Evolutionary conservation across 1,139 yeast species (phyloP).

Genomic region (Saccharomyces hybrid): DNA sequence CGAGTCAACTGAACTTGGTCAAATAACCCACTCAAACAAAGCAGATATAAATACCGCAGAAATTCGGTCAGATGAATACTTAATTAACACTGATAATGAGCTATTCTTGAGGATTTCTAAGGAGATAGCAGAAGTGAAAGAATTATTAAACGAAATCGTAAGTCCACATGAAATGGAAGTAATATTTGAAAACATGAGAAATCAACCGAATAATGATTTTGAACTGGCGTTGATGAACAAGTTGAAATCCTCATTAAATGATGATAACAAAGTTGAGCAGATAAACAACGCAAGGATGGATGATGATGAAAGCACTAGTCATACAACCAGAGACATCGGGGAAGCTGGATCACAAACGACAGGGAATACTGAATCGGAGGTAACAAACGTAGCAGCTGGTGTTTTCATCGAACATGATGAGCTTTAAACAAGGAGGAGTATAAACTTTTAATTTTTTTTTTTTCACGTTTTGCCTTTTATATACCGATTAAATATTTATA

Average conservation of each 20-base stretch:
- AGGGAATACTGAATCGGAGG: not conserved
- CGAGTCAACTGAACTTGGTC: not conserved
- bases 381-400: not conserved
- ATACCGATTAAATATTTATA: not conserved
- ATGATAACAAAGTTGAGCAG: not conserved
- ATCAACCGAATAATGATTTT: not conserved
- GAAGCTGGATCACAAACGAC: not conserved
- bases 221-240: not conserved
- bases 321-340: not conserved
- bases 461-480: not conserved
- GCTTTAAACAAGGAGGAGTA: not conserved
- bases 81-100: not conserved
- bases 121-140: not conserved
- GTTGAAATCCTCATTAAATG: not conserved
- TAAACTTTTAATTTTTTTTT: not conserved
- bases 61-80: not conserved
- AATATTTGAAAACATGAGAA: not conserved
- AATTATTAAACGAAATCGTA: not conserved
- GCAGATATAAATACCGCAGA: not conserved
- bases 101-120: not conserved
- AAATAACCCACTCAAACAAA: not conserved
- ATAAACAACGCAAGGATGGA: not conserved
- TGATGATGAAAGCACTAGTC: not conserved
- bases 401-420: not conserved
- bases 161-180: not conserved